phyloP scores from a whole-genome alignment of 179 eudicot species.

The Pouteria campechiana region DNA sequence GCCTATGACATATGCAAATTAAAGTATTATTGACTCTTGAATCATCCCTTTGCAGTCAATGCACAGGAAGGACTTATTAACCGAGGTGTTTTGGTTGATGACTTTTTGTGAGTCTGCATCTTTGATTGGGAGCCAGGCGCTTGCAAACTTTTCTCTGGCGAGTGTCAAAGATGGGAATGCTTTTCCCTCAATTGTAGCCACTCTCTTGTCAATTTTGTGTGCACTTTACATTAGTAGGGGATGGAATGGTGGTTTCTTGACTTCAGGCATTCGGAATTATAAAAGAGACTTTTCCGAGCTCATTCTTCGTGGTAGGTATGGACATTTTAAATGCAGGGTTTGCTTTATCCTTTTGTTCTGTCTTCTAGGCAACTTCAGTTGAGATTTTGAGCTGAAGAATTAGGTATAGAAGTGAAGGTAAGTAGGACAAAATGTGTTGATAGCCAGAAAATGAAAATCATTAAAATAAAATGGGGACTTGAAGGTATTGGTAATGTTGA shows the following conservation, averaged over 20 bases:
- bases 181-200: conserved; percentile 34
- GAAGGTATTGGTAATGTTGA: no score
- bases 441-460: no score
- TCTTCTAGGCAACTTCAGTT: not conserved
- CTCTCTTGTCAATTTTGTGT: conserved; percentile 42
- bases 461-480: no score
- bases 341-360: not conserved
- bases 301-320: conserved; percentile 42
- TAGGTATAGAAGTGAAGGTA: not conserved
- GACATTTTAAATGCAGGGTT: not conserved
- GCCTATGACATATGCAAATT: conserved; percentile 1
- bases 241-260: conserved; percentile 39
- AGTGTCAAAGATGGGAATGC: conserved; percentile 16
- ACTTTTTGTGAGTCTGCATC: conserved; percentile 59
- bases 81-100: conserved; percentile 88
- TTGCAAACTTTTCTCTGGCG: conserved; percentile 55
- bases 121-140: conserved; percentile 60
- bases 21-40: not conserved
- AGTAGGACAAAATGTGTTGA: not conserved
- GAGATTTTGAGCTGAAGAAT: not conserved
- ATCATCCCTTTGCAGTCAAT: conserved; percentile 45
- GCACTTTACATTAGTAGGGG: conserved; percentile 29
- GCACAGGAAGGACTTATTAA: conserved; percentile 66
- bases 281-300: conserved; percentile 25
- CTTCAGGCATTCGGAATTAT: conserved; percentile 38